A percentile compares a stretch with the other conserved stretches of the same genome.
These are phyloP conservation scores for Neurospora terricola DNA, from an alignment of 495 filamentous ascomycete species.

Conservation along the genomic window DNA sequence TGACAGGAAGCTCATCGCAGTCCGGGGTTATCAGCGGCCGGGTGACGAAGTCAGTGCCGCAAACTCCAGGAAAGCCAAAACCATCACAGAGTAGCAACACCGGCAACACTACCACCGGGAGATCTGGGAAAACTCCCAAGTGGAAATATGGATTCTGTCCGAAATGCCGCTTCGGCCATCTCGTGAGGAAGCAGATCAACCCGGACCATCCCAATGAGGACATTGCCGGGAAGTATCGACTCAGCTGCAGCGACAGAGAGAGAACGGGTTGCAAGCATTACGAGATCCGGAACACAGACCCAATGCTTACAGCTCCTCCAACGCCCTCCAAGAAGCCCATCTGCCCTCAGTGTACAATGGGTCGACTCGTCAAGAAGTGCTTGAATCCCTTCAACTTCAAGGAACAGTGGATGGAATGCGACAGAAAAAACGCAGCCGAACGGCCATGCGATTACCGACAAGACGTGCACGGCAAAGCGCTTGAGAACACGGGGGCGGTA, in stretches of 20 bases:
- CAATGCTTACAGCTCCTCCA: not conserved
- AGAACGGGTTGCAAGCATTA: slow-evolving; percentile 2
- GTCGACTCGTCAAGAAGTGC: not conserved
- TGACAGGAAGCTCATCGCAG: not conserved
- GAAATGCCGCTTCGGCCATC: slow-evolving; percentile 5
- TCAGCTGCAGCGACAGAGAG: slow-evolving; percentile 9
- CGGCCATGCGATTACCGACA: slow-evolving; percentile 5
- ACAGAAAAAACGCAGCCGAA: slow-evolving; percentile 1
- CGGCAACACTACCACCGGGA: not conserved
- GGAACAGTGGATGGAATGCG: slow-evolving; percentile 1
- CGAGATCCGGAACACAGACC: slow-evolving; percentile 1
- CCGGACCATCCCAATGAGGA: not conserved
- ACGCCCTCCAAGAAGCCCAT: not conserved
- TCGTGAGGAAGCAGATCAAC: slow-evolving; percentile 3
- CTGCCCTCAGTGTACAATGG: slow-evolving; percentile 2
- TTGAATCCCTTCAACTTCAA: slow-evolving; percentile 2
- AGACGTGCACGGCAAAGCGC: not conserved
- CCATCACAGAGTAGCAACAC: not conserved
- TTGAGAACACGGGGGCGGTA: not conserved
- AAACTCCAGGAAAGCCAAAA: slow-evolving; percentile 1
- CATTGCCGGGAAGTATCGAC: slow-evolving; percentile 3
- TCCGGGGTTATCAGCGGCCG: not conserved
- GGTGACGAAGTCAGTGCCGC: not conserved
- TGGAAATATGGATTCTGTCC: slow-evolving; percentile 12
- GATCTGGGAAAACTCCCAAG: slow-evolving; percentile 1